Percentiles rank a stretch among this genome's conserved stretches.
These are phyloP conservation scores for Suillus brevipes DNA, from an alignment of 768 basidiomycete genomes.

Conservation along the genomic window DNA sequence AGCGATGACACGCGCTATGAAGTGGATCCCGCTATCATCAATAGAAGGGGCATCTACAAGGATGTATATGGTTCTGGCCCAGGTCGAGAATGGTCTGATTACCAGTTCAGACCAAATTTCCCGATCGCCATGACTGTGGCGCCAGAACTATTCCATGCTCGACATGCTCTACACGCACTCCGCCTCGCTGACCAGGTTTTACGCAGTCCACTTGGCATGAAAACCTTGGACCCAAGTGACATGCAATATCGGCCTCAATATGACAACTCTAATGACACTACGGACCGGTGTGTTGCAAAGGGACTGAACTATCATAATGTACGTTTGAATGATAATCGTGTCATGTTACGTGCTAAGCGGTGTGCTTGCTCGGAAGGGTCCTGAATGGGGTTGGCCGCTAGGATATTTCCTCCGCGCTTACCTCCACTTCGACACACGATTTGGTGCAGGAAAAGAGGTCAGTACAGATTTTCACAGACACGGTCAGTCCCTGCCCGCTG, in stretches of 20 bases:
- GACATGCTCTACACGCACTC: conserved; percentile 78
- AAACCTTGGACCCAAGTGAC: conserved; percentile 87
- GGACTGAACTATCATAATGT: conserved; percentile 95
- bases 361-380: conserved; percentile 52
- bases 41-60: conserved; percentile 96
- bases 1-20: conserved; percentile 69
- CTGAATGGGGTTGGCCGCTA: conserved; percentile 94
- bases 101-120: conserved; percentile 92
- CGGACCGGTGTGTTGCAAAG: conserved; percentile 83
- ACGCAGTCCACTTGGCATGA: conserved; percentile 93
- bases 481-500: neutral
- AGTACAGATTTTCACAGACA: conserved; percentile 26
- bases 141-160: conserved; percentile 86
- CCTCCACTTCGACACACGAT: conserved; percentile 77
- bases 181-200: conserved; percentile 78
- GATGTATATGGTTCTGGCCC: conserved; percentile 91
- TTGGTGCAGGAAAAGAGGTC: conserved; percentile 69
- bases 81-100: conserved; percentile 94
- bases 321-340: conserved; percentile 18
- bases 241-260: conserved; percentile 88
- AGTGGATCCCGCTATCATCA: conserved; percentile 68
- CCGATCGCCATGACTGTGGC: conserved; percentile 97
- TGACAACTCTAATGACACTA: conserved; percentile 90
- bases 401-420: conserved; percentile 96
- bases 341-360: conserved; percentile 21